Base-by-base conservation (phyloP, 768 basidiomycete species). In the Boletus coccyginus region DNA sequence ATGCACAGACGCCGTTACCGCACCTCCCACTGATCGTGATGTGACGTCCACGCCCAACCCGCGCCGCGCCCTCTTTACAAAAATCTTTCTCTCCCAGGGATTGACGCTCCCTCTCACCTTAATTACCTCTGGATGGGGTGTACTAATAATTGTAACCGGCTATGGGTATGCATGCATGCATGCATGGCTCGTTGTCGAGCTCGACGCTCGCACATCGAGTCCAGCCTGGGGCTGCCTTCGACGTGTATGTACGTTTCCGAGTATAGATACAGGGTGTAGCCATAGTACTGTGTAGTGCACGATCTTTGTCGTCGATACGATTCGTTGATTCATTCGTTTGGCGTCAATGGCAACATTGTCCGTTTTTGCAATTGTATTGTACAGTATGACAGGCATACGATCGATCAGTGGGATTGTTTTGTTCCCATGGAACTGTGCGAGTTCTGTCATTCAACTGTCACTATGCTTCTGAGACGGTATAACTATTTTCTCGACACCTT, bases 1-100 rank as follows among this genome's bases (percentile, higher is more conserved):
- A 64, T 62, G 53, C 59, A 67, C 47, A 57, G 45, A 35, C 56
- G 65, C 13, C 65, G 59, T 17, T 13, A 36, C 32, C 55, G 57
- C 19, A 19, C 39, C 9, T 42, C 53, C 3, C 62, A 66, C 46
- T 67, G 16, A 59, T 21, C 14, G 32, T 40, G 24, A 24, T 44
- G 35, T 35, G 9, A 35, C 35, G 27, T 6, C 27, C 27, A 21
- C 21, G n/a, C 21, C 3, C 21, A 36, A 33, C 24, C 3, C 3
- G 10, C 8, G 5, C 13, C 9, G 13, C 4, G 24, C 27, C 7
- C 8, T 1, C 27, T 27, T 35, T 27, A 4, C 3, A 27, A 27
- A 27, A 5, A 5, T 19, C 17, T 16, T 1, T 36, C 27, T 17
- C 19, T 41, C n/a, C 6, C n/a, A 3, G 17, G 27, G 2, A 17